phyloP scores from a whole-genome alignment of 176 grass and related monocot species.

The Saccharum officinarum region DNA sequence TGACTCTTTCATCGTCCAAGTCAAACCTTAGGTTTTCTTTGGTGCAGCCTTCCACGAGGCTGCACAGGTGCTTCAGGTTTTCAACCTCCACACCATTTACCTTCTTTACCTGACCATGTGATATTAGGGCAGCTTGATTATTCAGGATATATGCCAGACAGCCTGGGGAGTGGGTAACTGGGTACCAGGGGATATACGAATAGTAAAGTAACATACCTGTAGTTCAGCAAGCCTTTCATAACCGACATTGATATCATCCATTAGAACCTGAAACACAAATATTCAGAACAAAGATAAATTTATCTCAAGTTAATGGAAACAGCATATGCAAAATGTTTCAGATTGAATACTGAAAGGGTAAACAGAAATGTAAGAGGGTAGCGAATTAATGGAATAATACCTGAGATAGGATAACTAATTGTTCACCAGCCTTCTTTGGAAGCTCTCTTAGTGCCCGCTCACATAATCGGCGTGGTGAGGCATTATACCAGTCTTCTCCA shows the following conservation, averaged over 20 bases:
- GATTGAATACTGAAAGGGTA: not conserved
- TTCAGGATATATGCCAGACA: not conserved
- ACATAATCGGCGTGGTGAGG: conserved; percentile 84
- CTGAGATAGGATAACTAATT: conserved; percentile 94
- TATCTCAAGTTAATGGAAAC: not conserved
- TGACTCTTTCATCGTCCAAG: conserved; percentile 89
- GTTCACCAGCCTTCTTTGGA: conserved; percentile 73
- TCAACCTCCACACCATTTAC: conserved; percentile 81
- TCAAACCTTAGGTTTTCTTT: conserved; percentile 88
- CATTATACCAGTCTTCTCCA: conserved; percentile 98
- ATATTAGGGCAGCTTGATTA: conserved; percentile 28
- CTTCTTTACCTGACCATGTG: conserved; percentile 66
- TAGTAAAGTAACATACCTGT: conserved; percentile 46
- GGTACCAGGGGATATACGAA: not conserved
- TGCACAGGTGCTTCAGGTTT: conserved; percentile 86
- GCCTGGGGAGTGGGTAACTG: not conserved
- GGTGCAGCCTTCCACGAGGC: conserved; percentile 62
- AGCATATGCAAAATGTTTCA: not conserved
- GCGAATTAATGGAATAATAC: conserved; percentile 42
- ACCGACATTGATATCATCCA: conserved; percentile 97
- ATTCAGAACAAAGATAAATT: not conserved
- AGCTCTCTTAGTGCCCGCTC: conserved; percentile 87
- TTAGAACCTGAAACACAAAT: conserved; percentile 67
- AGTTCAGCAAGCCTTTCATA: conserved; percentile 87
- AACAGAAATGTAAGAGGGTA: conserved; percentile 5